These are phyloP conservation scores for Pyracantha coccinea DNA, from an alignment of 331 rosid genomes.

Conservation along the genomic window DNA sequence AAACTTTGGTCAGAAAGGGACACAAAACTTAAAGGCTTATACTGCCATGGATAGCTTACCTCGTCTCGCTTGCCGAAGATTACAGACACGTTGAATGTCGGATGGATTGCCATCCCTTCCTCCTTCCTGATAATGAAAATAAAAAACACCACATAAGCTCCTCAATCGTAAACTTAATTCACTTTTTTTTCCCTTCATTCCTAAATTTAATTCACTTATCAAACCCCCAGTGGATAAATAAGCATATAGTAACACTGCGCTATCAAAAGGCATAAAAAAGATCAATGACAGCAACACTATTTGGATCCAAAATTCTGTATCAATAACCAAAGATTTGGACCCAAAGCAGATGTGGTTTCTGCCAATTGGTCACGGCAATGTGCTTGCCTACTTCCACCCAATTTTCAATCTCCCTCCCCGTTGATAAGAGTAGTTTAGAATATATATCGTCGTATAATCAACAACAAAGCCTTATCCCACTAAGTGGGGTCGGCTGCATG, in stretches of 20 bases:
- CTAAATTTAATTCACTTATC: too few species aligned
- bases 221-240: background rate
- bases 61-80: slow-evolving; percentile 91
- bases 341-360: too few species aligned
- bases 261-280: background rate
- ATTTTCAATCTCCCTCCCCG: too few species aligned
- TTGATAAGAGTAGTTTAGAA: too few species aligned
- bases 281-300: background rate
- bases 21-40: background rate
- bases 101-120: slow-evolving; percentile 58
- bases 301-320: background rate
- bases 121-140: slow-evolving; percentile 47
- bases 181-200: too few species aligned
- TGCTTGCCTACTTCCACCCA: too few species aligned
- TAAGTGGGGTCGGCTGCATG: too few species aligned
- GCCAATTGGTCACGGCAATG: too few species aligned
- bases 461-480: too few species aligned
- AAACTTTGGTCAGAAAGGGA: background rate
- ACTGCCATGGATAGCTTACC: slow-evolving; percentile 29
- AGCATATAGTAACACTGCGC: background rate
- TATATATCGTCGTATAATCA: too few species aligned
- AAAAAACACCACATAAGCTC: background rate
- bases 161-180: background rate
- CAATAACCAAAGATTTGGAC: background rate
- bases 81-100: slow-evolving; percentile 76